A percentile compares a stretch with the other conserved stretches of the same genome.
phyloP scores from a whole-genome alignment of 305 asterid genomes.

The Fraxinus latifolia region DNA sequence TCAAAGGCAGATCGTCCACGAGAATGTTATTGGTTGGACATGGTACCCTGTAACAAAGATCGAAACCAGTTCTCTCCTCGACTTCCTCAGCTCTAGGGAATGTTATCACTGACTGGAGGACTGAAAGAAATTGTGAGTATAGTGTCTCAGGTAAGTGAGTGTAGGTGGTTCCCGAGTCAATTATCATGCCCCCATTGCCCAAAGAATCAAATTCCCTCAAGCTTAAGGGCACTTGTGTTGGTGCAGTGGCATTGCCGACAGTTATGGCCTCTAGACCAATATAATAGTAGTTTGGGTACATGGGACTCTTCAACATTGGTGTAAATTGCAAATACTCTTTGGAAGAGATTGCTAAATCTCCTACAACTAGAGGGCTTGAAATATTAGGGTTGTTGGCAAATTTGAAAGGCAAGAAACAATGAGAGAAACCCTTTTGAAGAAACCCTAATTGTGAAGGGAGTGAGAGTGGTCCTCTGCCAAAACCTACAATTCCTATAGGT shows the following conservation, averaged over 20 bases:
- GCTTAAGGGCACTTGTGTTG: conserved; percentile 36
- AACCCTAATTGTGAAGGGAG: conserved; percentile 81
- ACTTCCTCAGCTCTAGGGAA: conserved; percentile 51
- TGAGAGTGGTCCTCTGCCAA: conserved; percentile 72
- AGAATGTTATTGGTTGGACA: conserved; percentile 31
- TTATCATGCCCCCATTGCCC: conserved; percentile 72
- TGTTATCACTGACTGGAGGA: conserved; percentile 35
- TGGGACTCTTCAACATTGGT: conserved; percentile 54
- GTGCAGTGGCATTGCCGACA: conserved; percentile 33
- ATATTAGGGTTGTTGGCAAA: conserved; percentile 71
- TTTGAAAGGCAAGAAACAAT: conserved; percentile 74
- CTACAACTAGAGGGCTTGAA: conserved; percentile 64
- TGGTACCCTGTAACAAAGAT: conserved; percentile 59
- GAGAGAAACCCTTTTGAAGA: conserved; percentile 63
- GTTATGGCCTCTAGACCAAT: conserved; percentile 58
- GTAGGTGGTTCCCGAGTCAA: conserved; percentile 76
- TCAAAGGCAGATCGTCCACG: conserved; percentile 46
- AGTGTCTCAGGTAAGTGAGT: conserved; percentile 66
- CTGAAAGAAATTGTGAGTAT: conserved; percentile 45
- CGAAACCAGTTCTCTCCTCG: conserved; percentile 54
- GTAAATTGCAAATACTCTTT: conserved; percentile 63
- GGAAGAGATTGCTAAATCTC: conserved; percentile 57
- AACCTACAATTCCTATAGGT: conserved; percentile 75
- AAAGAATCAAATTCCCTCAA: conserved; percentile 50
- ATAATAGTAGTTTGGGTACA: conserved; percentile 66